These are phyloP conservation scores for Cubamyces sp. DNA, from an alignment of 768 basidiomycete genomes.

Conservation along the genomic window DNA sequence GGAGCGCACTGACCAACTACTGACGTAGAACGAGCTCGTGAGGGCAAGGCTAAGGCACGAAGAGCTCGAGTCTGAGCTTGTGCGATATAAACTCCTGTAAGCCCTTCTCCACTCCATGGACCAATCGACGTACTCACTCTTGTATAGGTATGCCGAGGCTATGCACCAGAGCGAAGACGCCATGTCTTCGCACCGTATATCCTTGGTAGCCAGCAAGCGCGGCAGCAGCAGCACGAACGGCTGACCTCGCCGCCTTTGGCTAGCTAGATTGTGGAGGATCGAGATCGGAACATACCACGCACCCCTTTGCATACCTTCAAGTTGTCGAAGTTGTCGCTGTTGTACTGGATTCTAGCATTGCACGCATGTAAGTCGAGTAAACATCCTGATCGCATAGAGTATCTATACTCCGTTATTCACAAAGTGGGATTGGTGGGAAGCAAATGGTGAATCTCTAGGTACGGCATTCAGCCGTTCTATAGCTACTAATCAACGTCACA, in stretches of 20 bases:
- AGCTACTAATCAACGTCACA: too few relatives aligned
- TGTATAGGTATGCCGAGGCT: constrained; percentile 56
- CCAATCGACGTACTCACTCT: background rate
- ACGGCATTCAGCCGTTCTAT: too few relatives aligned
- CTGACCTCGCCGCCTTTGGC: background rate
- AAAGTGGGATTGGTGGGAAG: background rate
- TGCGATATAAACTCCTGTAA: constrained; percentile 91
- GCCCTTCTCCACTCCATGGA: constrained; percentile 34
- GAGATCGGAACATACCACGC: too few relatives aligned
- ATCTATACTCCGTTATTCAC: background rate
- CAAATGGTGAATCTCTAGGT: too few relatives aligned
- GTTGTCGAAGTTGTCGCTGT: constrained; percentile 12
- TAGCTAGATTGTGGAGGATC: background rate
- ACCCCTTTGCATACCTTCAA: constrained; percentile 7
- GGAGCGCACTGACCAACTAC: background rate
- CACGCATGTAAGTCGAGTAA: constrained; percentile 21
- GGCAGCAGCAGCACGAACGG: constrained; percentile 32
- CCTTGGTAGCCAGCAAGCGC: constrained; percentile 35
- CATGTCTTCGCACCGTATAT: constrained; percentile 47
- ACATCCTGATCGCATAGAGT: constrained; percentile 6
- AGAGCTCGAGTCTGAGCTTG: constrained; percentile 91
- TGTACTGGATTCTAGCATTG: constrained; percentile 19
- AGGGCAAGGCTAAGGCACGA: constrained; percentile 87
- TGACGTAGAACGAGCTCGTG: constrained; percentile 83
- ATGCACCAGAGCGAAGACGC: constrained; percentile 57